phyloP scores from a whole-genome alignment of 306 rosid species.

The Ormosia semicastrata region DNA sequence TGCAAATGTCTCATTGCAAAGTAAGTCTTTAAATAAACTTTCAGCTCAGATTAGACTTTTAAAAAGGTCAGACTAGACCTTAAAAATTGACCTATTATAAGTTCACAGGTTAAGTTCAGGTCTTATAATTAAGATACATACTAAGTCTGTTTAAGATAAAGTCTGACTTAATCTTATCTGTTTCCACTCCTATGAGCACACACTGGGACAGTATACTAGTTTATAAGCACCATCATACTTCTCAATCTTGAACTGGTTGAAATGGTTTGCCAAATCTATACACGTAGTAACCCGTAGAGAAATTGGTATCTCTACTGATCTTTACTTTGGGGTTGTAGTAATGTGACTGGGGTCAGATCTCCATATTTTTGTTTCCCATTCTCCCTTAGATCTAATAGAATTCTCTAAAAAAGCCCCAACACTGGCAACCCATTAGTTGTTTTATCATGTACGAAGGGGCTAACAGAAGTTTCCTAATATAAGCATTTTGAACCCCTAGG shows the following conservation, averaged over 20 bases:
- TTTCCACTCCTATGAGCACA: too few relatives aligned
- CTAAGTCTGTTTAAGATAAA: too few relatives aligned
- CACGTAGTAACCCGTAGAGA: not conserved
- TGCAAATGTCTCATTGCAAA: too few relatives aligned
- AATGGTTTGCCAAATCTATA: conserved; percentile 17
- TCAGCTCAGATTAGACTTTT: too few relatives aligned
- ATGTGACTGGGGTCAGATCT: too few relatives aligned
- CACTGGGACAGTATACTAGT: conserved; percentile 44
- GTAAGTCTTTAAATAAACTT: too few relatives aligned
- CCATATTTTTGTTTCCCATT: too few relatives aligned
- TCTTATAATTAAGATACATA: too few relatives aligned
- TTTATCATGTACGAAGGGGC: not conserved
- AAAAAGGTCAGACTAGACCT: too few relatives aligned
- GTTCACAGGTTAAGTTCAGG: too few relatives aligned
- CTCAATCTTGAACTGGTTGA: conserved; percentile 56
- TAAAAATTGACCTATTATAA: too few relatives aligned
- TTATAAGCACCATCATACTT: conserved; percentile 37
- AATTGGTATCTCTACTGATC: not conserved
- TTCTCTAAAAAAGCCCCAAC: not conserved
- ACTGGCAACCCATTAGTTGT: not conserved
- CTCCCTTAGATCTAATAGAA: not conserved
- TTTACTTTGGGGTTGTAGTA: not conserved
- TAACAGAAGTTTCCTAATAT: not conserved
- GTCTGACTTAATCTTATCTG: too few relatives aligned
- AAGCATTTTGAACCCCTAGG: not conserved